Percentiles rank a stretch among this genome's conserved stretches.
Conservation (phyloP, 164 flowering plant species). For the Cinnamomum chago region DNA sequence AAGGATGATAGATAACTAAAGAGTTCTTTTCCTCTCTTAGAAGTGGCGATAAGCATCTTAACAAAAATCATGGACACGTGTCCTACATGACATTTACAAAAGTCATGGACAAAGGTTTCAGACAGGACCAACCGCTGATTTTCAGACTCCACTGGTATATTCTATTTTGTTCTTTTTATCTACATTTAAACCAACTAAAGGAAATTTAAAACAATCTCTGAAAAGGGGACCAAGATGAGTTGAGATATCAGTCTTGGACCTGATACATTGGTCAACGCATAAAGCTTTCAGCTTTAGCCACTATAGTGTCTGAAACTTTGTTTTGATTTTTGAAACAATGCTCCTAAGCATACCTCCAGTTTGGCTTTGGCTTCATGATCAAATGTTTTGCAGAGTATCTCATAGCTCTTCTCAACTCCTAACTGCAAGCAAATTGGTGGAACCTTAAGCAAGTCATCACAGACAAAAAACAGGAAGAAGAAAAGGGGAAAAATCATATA, state of each 20-base stretch:
- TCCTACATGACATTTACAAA: too few species aligned
- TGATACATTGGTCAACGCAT: neutral
- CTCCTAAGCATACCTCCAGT: slow-evolving; percentile 42
- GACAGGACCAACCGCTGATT: too few species aligned
- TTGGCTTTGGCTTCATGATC: slow-evolving; percentile 51
- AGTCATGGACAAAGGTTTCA: too few species aligned
- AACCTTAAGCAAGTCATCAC: neutral
- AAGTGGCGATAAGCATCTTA: too few species aligned
- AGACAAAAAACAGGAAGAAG: neutral
- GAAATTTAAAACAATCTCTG: too few species aligned
- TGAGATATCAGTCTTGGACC: neutral
- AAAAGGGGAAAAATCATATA: neutral
- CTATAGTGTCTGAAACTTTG: too few species aligned
- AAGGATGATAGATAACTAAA: too few species aligned
- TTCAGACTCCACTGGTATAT: too few species aligned
- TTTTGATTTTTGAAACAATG: neutral
- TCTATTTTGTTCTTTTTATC: neutral
- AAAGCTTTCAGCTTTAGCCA: neutral
- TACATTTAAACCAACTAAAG: neutral
- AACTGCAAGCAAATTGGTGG: slow-evolving; percentile 36
- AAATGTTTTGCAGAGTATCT: slow-evolving; percentile 85
- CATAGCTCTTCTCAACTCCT: slow-evolving; percentile 60
- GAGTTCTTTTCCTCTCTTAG: too few species aligned
- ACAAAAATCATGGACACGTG: too few species aligned
- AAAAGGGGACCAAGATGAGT: neutral